Conservation (phyloP, 371 early-diverging fungal species). For the Rhizopus sp. region DNA sequence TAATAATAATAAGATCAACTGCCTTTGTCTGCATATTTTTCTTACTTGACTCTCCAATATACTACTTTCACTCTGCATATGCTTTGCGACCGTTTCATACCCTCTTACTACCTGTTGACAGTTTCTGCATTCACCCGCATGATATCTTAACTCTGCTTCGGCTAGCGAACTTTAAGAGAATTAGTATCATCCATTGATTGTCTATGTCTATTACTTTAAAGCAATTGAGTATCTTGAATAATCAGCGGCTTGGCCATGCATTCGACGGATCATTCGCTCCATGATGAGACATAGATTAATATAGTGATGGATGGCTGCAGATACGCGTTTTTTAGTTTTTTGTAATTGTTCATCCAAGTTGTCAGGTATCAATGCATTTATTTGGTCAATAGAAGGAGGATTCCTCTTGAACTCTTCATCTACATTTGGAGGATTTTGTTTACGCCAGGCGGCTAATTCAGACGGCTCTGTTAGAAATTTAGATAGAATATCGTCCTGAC, state of each 20-base stretch:
- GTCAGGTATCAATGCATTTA: conserved; percentile 41
- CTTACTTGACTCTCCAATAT: conserved; percentile 61
- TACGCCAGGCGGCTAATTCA: conserved; percentile 58
- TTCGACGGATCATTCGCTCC: conserved; percentile 68
- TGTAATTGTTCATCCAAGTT: conserved; percentile 58
- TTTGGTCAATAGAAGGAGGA: conserved; percentile 26
- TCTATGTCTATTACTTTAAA: conserved; percentile 43
- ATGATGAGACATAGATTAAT: conserved; percentile 63
- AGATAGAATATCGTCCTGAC: conserved; percentile 63
- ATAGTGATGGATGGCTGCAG: conserved; percentile 59
- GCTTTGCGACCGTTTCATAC: conserved; percentile 60
- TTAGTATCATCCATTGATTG: too few relatives aligned
- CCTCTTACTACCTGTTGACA: conserved; percentile 64
- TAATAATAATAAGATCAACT: conserved; percentile 3
- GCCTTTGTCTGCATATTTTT: not conserved
- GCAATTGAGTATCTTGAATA: conserved; percentile 58
- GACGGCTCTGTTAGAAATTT: conserved; percentile 71
- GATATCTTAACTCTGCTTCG: conserved; percentile 65
- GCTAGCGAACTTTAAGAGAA: conserved; percentile 47
- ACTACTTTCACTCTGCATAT: conserved; percentile 55
- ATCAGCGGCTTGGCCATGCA: conserved; percentile 65
- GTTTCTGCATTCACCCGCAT: conserved; percentile 59
- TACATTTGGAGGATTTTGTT: conserved; percentile 46
- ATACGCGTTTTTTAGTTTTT: conserved; percentile 52
- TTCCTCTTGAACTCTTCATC: conserved; percentile 59